Percentiles rank a stretch among this genome's conserved stretches.
Conservation (phyloP, 768 basidiomycete species). For the Lactifluus piperatus region DNA sequence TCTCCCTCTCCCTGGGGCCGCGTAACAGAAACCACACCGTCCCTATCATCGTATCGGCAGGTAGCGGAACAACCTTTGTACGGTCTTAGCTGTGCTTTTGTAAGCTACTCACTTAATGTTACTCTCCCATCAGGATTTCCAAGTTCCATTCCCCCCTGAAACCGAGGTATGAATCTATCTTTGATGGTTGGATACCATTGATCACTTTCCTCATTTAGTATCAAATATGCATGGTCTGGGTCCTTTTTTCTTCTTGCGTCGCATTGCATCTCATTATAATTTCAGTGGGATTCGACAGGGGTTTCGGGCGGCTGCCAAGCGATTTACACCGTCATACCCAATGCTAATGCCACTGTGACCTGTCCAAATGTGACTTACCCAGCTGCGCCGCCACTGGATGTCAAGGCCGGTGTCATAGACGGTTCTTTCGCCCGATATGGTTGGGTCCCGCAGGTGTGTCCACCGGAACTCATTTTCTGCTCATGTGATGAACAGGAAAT, state of each 20-base stretch:
- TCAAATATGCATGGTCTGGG: conserved; percentile 61
- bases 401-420: conserved; percentile 34
- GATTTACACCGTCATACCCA: conserved; percentile 46
- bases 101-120: background rate
- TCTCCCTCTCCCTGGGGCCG: no score
- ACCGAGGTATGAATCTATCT: conserved; percentile 35
- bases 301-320: conserved; percentile 55
- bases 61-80: conserved; percentile 40
- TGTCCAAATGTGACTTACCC: conserved; percentile 44
- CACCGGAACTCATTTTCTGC: background rate
- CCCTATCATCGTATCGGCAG: conserved; percentile 45
- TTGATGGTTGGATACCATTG: background rate
- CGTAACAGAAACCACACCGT: conserved; percentile 36
- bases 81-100: conserved; percentile 21
- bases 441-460: conserved; percentile 45
- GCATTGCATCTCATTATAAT: background rate
- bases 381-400: conserved; percentile 37
- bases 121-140: conserved; percentile 42
- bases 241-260: background rate
- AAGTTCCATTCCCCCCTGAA: conserved; percentile 49
- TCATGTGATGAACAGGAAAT: background rate
- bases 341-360: conserved; percentile 26
- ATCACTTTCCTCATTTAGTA: conserved; percentile 38
- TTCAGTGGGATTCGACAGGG: conserved; percentile 48
- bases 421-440: conserved; percentile 52